Base-by-base conservation (phyloP, 495 filamentous ascomycete species). In the Thermochaetoides thermophila region DNA sequence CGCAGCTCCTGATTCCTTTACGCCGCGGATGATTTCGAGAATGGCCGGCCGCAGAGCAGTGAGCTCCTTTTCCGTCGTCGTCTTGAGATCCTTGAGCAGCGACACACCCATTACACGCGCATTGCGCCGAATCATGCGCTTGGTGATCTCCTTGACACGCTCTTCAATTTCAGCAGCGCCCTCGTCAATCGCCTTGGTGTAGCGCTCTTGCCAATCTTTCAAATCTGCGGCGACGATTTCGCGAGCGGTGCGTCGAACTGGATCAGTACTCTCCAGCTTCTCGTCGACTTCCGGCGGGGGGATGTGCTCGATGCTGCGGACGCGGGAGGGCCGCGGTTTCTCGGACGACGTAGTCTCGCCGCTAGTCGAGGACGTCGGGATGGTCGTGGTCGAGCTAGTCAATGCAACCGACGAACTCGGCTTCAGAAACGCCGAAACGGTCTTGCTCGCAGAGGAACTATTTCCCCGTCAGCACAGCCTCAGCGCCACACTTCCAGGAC, bases 141-240 rank as follows among this genome's bases (percentile, higher is more conserved):
- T 73, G 63, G 54, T 48, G 21, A 68, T 77, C 23, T 75, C 55
- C 30, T 83, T 59, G 25, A 87, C 71, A n/a, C 69, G 69, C 1
- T 69, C 62, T 16, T 84, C 74, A 36, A 99, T 85, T 40, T 92
- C 78, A 17, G 67, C 64, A 18, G 80, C 66, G 6, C 83, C 84
- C 45, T 85, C 80, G 29, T 86, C 76, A 14, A 79, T 80, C 6
- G 83, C 82, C 35, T 73, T 72, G 15, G 78, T 66, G 53, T 95
- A 96, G 43, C 89, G 84, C 25, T 71, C 67, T 52, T 92, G 76
- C 84, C 86, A 96, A 23, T 65, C 60, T 29, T 70, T 57, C 23
- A 99, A 66, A 53, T 96, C 91, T 11, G 74, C 69, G 6, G 74
- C 67, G 34, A 94, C 76, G 22, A 73, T 76, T 44, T 78, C 70